Evolutionary conservation across 148 eudicot genomes (phyloP).

Genomic region (Salicornia ramosissima): DNA sequence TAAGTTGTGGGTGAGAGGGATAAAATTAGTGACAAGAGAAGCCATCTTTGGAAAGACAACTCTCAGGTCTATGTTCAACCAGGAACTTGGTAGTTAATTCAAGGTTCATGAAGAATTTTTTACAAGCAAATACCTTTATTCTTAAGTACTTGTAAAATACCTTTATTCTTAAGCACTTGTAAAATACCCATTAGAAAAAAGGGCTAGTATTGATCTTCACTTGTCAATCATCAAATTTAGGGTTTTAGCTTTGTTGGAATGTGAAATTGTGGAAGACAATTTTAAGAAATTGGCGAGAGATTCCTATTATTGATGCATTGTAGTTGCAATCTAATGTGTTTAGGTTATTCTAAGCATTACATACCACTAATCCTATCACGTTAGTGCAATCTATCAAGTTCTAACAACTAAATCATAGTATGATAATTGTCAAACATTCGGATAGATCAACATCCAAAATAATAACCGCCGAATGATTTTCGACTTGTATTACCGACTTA

Average conservation of each 20-base stretch:
- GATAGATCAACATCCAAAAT: too few relatives aligned
- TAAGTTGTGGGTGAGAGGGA: constrained; percentile 69
- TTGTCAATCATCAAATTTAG: not conserved
- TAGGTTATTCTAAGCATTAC: too few relatives aligned
- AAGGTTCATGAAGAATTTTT: not conserved
- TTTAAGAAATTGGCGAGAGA: too few relatives aligned
- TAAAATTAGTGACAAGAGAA: constrained; percentile 56
- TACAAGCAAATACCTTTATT: not conserved
- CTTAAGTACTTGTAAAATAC: constrained; percentile 1
- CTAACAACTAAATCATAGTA: too few relatives aligned
- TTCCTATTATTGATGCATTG: too few relatives aligned
- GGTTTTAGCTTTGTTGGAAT: not conserved
- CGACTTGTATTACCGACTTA: too few relatives aligned
- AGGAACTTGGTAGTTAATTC: constrained; percentile 19
- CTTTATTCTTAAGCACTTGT: constrained; percentile 1
- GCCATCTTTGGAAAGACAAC: constrained; percentile 51
- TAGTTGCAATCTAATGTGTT: too few relatives aligned
- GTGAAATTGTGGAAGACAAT: too few relatives aligned
- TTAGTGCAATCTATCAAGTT: too few relatives aligned
- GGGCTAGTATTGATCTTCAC: not conserved
- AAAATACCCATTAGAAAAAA: not conserved
- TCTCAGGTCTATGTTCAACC: constrained; percentile 24
- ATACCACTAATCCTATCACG: too few relatives aligned
- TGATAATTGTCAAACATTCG: too few relatives aligned
- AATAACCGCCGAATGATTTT: too few relatives aligned